Evolutionary conservation across 1,284 basidiomycete genomes (phyloP), one percentile per base, ranked within the genome.

Genomic region (Fomitopsis betulina): DNA sequence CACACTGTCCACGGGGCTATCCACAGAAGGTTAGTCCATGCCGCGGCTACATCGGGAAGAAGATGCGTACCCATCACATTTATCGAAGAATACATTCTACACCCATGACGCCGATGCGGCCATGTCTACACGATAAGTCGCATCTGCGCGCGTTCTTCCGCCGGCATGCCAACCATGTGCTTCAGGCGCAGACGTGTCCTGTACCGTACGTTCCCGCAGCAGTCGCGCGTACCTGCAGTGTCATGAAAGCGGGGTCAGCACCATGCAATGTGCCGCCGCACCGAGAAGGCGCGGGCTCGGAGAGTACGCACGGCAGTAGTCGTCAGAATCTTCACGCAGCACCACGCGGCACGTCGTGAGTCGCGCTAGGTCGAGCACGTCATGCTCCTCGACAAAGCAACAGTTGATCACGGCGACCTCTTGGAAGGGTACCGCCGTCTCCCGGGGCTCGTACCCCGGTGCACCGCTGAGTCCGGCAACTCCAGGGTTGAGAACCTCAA

Each of bases 371-470:
- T 78, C 74, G 47, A 85, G 59, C 59, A 87, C 76, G 62, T 86
- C 80, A 57, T 73, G 70, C 60, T 86, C 82, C 61, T 76, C 74
- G 30, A 86, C 82, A 58, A 80, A 78, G 17, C 81, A 75, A 66
- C 85, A 86, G 62, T 85, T 81, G 60, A 86, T 81, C 19, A 83
- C 75, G 0, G 79, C 79, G n/a, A 86, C 69, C 64, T 79, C 77
- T 52, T 66, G 63, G 58, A 85, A 75, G 30, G 71, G 67, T 32
- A 61, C 64, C 12, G 57, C 45, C 23, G 45, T 5, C 42, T 27
- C 45, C 12, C 35, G 35, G 13, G 45, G 12, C 8, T 30, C 62
- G 50, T 62, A 57, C 32, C 59, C 54, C 19, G 42, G 52, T 52
- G 25, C 19, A 43, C 54, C 23, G 1, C 38, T 23, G n/a, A 10